Base-by-base conservation (phyloP, 495 filamentous ascomycete genomes). In the Cladorrhinum samala region DNA sequence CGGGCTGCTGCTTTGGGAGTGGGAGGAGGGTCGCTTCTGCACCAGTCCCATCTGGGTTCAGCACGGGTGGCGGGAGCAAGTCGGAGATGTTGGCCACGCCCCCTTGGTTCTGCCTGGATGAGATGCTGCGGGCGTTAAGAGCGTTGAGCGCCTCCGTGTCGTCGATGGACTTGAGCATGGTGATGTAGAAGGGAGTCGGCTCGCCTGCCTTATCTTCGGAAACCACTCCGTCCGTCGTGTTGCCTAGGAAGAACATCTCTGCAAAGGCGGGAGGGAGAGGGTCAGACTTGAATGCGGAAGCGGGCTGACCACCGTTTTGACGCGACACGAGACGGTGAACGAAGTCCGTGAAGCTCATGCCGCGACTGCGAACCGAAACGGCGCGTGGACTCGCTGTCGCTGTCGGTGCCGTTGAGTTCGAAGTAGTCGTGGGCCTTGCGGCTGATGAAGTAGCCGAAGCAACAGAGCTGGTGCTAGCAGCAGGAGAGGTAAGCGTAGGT, bases 241-340 rank as follows among this genome's bases (percentile, higher is more conserved):
- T 86, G 20, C 91, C 90, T 5, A 96, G 62, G 64, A 95, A 95
- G 16, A 67, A 71, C 54, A 87, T 83, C 18, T 96, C 89, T 14
- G 80, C 74, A 13, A 81, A 67, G 39, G 70, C 6, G 52, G 52
- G 18, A 48, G 30, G 17, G 24, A 1, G 87, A 14, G 76, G 71
- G 3, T 23, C 4, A 40, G 89, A 74, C 16, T 68, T 69, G 61
- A 83, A 82, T 19, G 63, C 67, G 1, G 51, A 54, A 16, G 24
- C 43, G 7, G 33, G 38, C 9, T 45, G 6, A n/a, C 27, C 49
- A 2, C 17, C 49, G 7, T 50, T 48, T 23, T 43, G 52, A 23
- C 54, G 54, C 1, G 11, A 37, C 0, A 47, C n/a, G 8, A 51
- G 19, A 0, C 42, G 55, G 13, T 47, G 54, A 46, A 57, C 19